Evolutionary conservation across 129 eudicot genomes (phyloP).

Genomic region (Lactuca sativa): DNA sequence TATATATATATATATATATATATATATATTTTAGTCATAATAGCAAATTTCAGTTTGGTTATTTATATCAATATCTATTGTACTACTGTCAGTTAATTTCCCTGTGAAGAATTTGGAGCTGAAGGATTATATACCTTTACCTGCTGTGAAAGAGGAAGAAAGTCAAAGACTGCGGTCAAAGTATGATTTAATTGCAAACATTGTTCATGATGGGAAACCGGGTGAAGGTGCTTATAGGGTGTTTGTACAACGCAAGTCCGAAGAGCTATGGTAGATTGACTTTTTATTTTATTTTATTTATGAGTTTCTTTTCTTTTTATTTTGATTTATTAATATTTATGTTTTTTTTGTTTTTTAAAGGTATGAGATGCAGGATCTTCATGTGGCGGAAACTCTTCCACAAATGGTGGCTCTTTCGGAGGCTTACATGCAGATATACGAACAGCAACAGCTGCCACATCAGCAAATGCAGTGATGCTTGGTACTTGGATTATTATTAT

Average conservation of each 20-base stretch:
- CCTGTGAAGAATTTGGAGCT: constrained; percentile 97
- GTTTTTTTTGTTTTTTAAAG: constrained; percentile 32
- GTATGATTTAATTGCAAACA: constrained; percentile 86
- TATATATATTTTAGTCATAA: too few relatives aligned
- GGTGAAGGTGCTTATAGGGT: constrained; percentile 92
- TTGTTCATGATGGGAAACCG: constrained; percentile 97
- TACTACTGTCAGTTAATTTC: constrained; percentile 58
- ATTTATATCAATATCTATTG: too few relatives aligned
- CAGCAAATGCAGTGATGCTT: constrained; percentile 9
- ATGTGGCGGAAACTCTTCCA: constrained; percentile 79
- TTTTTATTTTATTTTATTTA: neutral
- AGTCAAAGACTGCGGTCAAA: constrained; percentile 54
- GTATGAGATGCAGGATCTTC: constrained; percentile 98
- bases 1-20: too few relatives aligned
- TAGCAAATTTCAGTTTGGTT: neutral
- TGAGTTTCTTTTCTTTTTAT: neutral
- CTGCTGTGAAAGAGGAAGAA: constrained; percentile 58
- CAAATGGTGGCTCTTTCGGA: constrained; percentile 94
- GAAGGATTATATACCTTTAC: constrained; percentile 90
- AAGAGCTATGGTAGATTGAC: constrained; percentile 74
- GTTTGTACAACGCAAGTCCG: constrained; percentile 94
- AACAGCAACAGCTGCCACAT: constrained; percentile 61
- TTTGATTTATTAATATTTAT: neutral
- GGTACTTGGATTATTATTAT: neutral
- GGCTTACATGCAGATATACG: constrained; percentile 93